Evolutionary conservation across 1,284 basidiomycete genomes (phyloP), one percentile per base, ranked within the genome.

Genomic region (Filobasidium uniguttulatum): DNA sequence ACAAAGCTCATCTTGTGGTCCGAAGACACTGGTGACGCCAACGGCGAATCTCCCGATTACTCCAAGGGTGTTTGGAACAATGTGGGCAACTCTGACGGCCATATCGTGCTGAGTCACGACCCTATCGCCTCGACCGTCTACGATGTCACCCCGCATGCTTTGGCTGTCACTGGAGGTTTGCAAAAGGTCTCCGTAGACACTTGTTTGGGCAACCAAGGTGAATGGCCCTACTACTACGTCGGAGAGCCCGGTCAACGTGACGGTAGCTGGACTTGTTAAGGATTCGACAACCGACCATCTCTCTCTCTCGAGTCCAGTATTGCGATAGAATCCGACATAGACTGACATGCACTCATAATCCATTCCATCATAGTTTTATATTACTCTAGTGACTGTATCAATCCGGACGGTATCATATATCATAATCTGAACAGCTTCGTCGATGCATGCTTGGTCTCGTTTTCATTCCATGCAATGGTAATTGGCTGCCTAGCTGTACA

Each of bases 1-100:
- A 64, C 61, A 55, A 69, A 67, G 60, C 52, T 64, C 26, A 62
- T 68, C 62, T 51, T 71, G 7, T 71, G 69, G 67, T 55, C 56
- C 20, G 59, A 66, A 14, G 67, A 67, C 54, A 63, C 62, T 12
- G 58, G 55, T 35, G 60, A 63, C 45, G 53, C 63, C 3, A 58
- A 50, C 46, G 68, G 67, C 34, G 22, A 22, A 40, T 19, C 14
- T 20, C 56, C 60, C 1, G 59, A 58, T 23, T 19, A 50, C 22
- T 60, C 59, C 22, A 54, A 65, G 52, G 43, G 36, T 25, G 56
- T 62, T 9, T 50, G 60, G 36, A 55, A 65, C 48, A 46, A 44
- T 4, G 56, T 67, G 9, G 50, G 51, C 46, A 55, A 56, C 49
- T 63, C 64, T 29, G 45, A 53, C 15, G 61, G 65, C n/a, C 58